Conservation (phyloP, 331 rosid genomes). For the Cucumis variabilis region DNA sequence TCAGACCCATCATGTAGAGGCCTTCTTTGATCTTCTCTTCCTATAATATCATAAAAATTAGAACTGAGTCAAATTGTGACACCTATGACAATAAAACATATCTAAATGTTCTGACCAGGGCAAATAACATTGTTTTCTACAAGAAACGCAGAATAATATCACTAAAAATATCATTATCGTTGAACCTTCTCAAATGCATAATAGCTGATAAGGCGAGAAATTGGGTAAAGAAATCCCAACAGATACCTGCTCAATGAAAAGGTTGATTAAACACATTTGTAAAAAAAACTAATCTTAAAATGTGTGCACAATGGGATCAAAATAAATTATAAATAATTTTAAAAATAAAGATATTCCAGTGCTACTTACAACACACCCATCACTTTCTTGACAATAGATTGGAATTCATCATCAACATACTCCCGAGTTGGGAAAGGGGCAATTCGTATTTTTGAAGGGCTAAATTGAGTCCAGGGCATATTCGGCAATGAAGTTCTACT, state of each 20-base stretch:
- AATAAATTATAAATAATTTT: neutral
- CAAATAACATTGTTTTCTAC: slow-evolving; percentile 28
- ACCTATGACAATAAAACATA: slow-evolving; percentile 8
- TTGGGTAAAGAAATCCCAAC: slow-evolving; percentile 92
- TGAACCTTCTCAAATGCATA: slow-evolving; percentile 90
- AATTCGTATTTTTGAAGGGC: slow-evolving; percentile 74
- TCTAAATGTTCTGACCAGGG: slow-evolving; percentile 24
- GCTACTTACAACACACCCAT: slow-evolving; percentile 90
- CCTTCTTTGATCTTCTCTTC: slow-evolving; percentile 95
- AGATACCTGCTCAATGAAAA: slow-evolving; percentile 73
- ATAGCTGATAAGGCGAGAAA: slow-evolving; percentile 91
- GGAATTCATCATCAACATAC: slow-evolving; percentile 96
- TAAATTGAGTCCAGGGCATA: slow-evolving; percentile 63
- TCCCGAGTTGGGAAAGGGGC: slow-evolving; percentile 96
- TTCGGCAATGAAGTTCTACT: slow-evolving; percentile 44
- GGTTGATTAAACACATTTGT: slow-evolving; percentile 33
- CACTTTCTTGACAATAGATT: slow-evolving; percentile 81
- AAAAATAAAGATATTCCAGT: slow-evolving; percentile 24
- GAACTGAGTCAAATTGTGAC: slow-evolving; percentile 28
- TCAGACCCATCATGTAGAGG: slow-evolving; percentile 97
- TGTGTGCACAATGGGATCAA: neutral
- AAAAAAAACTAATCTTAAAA: slow-evolving; percentile 28
- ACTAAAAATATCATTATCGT: slow-evolving; percentile 36
- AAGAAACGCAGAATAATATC: neutral
- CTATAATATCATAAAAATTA: slow-evolving; percentile 51